A percentile compares a stretch with the other conserved stretches of the same genome.
Conservation (phyloP, 1,284 basidiomycete species). For the Volvariella surrecta region DNA sequence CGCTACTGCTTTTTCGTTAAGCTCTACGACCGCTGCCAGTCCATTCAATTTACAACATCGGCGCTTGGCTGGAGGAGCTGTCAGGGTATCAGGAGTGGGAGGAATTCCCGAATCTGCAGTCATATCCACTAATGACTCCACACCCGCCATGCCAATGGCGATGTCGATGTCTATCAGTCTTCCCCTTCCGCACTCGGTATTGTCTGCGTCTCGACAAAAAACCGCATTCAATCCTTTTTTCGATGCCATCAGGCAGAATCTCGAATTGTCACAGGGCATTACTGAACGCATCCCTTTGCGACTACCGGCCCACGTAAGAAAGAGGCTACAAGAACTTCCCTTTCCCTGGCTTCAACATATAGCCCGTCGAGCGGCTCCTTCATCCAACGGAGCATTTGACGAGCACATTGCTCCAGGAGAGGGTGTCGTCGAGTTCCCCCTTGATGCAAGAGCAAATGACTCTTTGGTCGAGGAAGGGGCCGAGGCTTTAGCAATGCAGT, state of each 20-base stretch:
- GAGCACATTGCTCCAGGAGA: too few species aligned
- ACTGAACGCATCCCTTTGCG: slow-evolving; percentile 76
- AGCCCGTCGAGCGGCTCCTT: slow-evolving; percentile 37
- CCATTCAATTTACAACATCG: slow-evolving; percentile 8
- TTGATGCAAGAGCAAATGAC: slow-evolving; percentile 19
- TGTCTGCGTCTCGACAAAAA: slow-evolving; percentile 12
- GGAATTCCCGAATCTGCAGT: neutral
- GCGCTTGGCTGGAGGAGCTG: too few species aligned
- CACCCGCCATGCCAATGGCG: slow-evolving; percentile 9
- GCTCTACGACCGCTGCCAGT: slow-evolving; percentile 36
- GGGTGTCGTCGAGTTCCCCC: slow-evolving; percentile 13
- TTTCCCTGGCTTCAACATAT: slow-evolving; percentile 77
- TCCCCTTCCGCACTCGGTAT: slow-evolving; percentile 7
- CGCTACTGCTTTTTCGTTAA: slow-evolving; percentile 52
- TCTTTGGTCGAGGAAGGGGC: slow-evolving; percentile 57
- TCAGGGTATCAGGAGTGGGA: neutral
- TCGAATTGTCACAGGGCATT: slow-evolving; percentile 82
- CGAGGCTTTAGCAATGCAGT: slow-evolving; percentile 80
- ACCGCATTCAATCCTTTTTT: slow-evolving; percentile 80
- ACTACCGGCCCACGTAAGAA: slow-evolving; percentile 53
- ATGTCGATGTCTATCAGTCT: slow-evolving; percentile 9
- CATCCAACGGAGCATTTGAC: slow-evolving; percentile 9
- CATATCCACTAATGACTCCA: slow-evolving; percentile 6
- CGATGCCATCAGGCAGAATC: slow-evolving; percentile 92
- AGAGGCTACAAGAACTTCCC: slow-evolving; percentile 69